Evolutionary conservation across 1,284 basidiomycete species (phyloP).

Genomic region (Trametes hirsuta): DNA sequence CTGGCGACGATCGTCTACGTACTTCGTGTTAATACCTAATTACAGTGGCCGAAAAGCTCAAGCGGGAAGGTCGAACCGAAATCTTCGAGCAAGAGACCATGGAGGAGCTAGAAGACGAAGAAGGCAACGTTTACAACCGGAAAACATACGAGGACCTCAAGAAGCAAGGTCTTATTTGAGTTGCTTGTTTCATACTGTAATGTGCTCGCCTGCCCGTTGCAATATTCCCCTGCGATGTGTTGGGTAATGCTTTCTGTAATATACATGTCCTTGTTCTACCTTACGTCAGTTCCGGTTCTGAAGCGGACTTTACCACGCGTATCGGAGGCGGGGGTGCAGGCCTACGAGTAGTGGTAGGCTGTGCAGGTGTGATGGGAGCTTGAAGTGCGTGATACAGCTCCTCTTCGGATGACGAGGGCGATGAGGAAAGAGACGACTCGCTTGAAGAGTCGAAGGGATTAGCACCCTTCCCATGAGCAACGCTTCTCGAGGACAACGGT

Average conservation of each 20-base stretch:
- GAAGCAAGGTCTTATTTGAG: constrained; percentile 85
- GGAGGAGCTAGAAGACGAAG: constrained; percentile 96
- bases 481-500: constrained; percentile 42
- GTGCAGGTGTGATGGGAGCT: constrained; percentile 51
- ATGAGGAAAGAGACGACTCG: constrained; percentile 67
- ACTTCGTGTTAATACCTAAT: background rate
- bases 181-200: background rate
- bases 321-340: constrained; percentile 41
- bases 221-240: background rate
- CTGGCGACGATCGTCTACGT: background rate
- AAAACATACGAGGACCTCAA: constrained; percentile 92
- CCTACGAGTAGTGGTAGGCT: constrained; percentile 29
- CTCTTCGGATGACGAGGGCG: constrained; percentile 81
- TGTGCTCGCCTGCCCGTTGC: background rate
- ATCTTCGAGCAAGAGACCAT: constrained; percentile 91
- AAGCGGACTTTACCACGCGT: constrained; percentile 24
- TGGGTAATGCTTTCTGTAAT: constrained; percentile 11
- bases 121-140: constrained; percentile 93
- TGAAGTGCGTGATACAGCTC: constrained; percentile 76
- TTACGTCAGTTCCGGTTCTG: constrained; percentile 13
- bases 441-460: constrained; percentile 75
- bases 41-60: constrained; percentile 92
- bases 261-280: constrained; percentile 16
- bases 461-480: constrained; percentile 37
- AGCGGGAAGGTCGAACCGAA: constrained; percentile 90